A percentile compares a stretch with the other conserved stretches of the same genome.
phyloP scores from a whole-genome alignment of 1,284 basidiomycete species.

The Ustilago hordei region DNA sequence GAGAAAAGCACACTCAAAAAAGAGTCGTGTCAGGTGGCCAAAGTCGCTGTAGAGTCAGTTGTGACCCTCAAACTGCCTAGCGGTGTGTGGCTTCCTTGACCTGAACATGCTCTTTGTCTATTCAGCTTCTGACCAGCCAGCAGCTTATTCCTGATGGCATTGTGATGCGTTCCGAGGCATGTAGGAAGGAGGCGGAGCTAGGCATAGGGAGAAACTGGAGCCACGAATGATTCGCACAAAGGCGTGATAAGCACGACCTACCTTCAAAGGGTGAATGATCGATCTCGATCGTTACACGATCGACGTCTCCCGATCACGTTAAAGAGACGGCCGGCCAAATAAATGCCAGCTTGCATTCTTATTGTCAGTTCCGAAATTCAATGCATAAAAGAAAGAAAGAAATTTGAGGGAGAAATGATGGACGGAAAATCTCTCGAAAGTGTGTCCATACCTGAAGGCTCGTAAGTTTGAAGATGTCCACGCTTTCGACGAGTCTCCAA shows the following conservation, averaged over 20 bases:
- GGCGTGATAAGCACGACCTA: no score
- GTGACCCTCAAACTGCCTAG: not conserved
- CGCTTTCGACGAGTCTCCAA: not conserved
- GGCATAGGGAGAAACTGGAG: no score
- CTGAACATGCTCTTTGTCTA: no score
- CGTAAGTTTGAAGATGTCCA: not conserved
- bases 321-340: no score
- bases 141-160: not conserved
- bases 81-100: no score
- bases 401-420: not conserved
- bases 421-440: not conserved
- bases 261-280: no score
- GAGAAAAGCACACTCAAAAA: conserved; percentile 6
- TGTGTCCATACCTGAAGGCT: no score
- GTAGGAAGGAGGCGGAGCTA: not conserved
- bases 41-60: conserved; percentile 3
- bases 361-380: not conserved
- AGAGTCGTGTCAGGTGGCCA: conserved; percentile 21
- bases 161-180: not conserved
- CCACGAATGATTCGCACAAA: no score
- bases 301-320: no score
- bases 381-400: not conserved
- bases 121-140: not conserved
- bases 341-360: no score
- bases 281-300: no score